A percentile compares a stretch with the other conserved stretches of the same genome.
Conservation (phyloP, 1,284 basidiomycete species). For the Singerocomus inundabilis region DNA sequence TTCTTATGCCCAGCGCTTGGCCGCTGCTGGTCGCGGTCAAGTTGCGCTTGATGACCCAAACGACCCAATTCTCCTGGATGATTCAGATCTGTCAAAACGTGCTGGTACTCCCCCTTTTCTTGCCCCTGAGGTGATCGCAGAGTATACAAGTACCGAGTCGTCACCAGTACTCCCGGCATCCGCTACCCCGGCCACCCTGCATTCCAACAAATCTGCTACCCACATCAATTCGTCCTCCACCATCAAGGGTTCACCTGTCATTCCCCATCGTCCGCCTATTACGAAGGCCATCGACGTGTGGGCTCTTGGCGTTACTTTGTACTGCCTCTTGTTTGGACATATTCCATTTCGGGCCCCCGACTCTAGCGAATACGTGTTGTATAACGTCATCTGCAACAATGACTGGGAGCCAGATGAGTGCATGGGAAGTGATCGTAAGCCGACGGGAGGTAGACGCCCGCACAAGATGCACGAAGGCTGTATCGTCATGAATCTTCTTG, state of each 20-base stretch:
- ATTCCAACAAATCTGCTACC: constrained; percentile 27
- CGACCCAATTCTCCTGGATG: constrained; percentile 73
- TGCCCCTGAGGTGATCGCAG: constrained; percentile 90
- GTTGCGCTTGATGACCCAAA: constrained; percentile 41
- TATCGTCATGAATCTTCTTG: constrained; percentile 71
- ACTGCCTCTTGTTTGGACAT: constrained; percentile 88
- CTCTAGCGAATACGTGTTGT: constrained; percentile 76
- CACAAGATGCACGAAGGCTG: constrained; percentile 48
- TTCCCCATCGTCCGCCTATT: constrained; percentile 59
- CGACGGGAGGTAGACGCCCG: constrained; percentile 59
- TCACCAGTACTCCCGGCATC: constrained; percentile 33
- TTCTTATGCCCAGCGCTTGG: constrained; percentile 78
- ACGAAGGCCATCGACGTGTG: constrained; percentile 99
- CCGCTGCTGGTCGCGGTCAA: constrained; percentile 46
- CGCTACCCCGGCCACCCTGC: constrained; percentile 32
- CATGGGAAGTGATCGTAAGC: constrained; percentile 75
- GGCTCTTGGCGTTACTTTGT: constrained; percentile 97
- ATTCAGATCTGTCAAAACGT: constrained; percentile 88
- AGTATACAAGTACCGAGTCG: constrained; percentile 39
- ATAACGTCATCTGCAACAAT: constrained; percentile 79
- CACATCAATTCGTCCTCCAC: constrained; percentile 34
- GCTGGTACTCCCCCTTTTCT: constrained; percentile 98
- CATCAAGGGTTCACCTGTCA: constrained; percentile 32
- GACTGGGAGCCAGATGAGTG: constrained; percentile 70
- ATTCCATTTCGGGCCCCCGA: constrained; percentile 63